Base-by-base conservation (phyloP, 306 rosid species). In the Corylus heterophylla region DNA sequence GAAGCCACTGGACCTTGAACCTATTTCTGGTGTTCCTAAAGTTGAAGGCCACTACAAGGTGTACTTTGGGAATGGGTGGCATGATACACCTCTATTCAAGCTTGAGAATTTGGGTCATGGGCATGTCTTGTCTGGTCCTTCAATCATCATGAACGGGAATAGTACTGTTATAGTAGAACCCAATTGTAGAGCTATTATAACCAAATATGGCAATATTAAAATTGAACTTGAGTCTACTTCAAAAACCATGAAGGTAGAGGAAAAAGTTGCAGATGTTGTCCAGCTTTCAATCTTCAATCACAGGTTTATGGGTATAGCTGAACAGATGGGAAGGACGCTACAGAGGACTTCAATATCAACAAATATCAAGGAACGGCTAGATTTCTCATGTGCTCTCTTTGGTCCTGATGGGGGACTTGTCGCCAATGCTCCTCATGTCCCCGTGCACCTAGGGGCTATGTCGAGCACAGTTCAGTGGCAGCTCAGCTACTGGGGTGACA, bases 241-340 rank as follows among this genome's bases (percentile, higher is more conserved):
- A 45, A 87, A 67, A 85, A 74, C 85, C 45, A 59, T 76, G 76
- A 87, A 86, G 55, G 76, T 88, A 69, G 82, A 88, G 39, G 93
- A 89, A 77, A 91, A 91, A 74, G 88, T 88, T 79, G 95, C 92
- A 67, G 92, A 94, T 77, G 97, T 94, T 81, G 97, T 94, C 74
- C 97, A 94, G 54, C 97, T 94, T 62, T 92, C 97, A 64, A 94
- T 94, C 76, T 94, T 94, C 82, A 94, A 89, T 85, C 96, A 92
- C 87, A 85, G 97, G 76, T 94, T 92, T 86, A 94, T 94, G 98
- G 98, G 98, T 77, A 94, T 94, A 86, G 98, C 98, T 2, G 98
- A 94, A 86, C 98, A 94, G 85, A 94, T 94, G 97, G 98, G 97
- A 83, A 88, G 97, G 86, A 92, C 98, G 64, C 85, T 94, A 50